These are phyloP conservation scores for Sedum album DNA, from an alignment of 164 flowering plant species.

Conservation along the genomic window DNA sequence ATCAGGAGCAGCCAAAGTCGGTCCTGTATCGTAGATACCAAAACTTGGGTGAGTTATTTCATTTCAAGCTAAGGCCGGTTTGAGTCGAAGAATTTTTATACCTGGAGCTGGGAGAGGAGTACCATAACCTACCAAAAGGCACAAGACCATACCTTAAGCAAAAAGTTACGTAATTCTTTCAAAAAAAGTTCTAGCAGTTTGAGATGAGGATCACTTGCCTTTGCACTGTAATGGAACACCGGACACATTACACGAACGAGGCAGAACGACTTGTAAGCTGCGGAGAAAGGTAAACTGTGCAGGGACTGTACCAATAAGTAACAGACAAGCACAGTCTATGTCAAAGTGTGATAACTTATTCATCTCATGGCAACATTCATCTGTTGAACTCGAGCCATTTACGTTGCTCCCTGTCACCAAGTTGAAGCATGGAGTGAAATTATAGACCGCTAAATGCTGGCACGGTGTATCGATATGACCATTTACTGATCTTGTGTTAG, in stretches of 20 bases:
- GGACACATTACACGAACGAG: slow-evolving; percentile 7
- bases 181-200: neutral
- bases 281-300: slow-evolving; percentile 6
- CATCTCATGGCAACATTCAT: slow-evolving; percentile 33
- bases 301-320: slow-evolving; percentile 43
- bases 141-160: neutral
- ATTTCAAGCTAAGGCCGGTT: neutral
- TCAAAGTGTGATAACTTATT: slow-evolving; percentile 22
- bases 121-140: neutral
- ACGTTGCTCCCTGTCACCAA: slow-evolving; percentile 41
- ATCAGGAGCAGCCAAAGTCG: neutral
- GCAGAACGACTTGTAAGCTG: slow-evolving; percentile 1
- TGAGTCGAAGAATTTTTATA: neutral
- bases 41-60: neutral
- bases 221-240: slow-evolving; percentile 8
- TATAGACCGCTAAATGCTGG: slow-evolving; percentile 34
- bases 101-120: slow-evolving; percentile 11
- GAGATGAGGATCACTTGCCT: neutral
- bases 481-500: slow-evolving; percentile 10
- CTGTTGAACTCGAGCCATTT: slow-evolving; percentile 27
- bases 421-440: slow-evolving; percentile 50
- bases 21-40: neutral
- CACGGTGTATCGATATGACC: slow-evolving; percentile 42
- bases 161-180: neutral
- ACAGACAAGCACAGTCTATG: slow-evolving; percentile 42